Percentiles rank a stretch among this genome's conserved stretches.
Evolutionary conservation across 1,284 basidiomycete genomes (phyloP).

Genomic region (Fistulinella staudtii): DNA sequence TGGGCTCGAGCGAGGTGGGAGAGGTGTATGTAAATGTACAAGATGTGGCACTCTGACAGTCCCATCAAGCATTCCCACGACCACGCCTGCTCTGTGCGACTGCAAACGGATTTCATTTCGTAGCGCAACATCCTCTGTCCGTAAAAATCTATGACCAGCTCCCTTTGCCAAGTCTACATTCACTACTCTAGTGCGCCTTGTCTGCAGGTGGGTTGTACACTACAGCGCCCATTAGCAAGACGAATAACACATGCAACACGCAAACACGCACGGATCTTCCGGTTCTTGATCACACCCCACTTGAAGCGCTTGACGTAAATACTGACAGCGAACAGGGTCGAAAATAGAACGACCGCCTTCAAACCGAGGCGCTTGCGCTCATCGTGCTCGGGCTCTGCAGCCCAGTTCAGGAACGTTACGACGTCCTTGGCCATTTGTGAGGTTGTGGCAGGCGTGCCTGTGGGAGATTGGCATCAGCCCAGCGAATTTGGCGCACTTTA

Average conservation of each 20-base stretch:
- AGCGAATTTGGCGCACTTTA: neutral
- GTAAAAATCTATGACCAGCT: conserved; percentile 24
- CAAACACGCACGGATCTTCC: conserved; percentile 74
- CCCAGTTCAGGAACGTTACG: conserved; percentile 91
- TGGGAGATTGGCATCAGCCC: conserved; percentile 5
- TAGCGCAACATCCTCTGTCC: conserved; percentile 18
- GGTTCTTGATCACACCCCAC: conserved; percentile 88
- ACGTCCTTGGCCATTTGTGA: conserved; percentile 99
- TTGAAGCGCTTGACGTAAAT: conserved; percentile 95
- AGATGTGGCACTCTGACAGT: too few relatives aligned
- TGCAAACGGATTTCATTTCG: conserved; percentile 20
- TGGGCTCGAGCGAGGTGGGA: neutral
- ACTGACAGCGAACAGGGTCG: conserved; percentile 75
- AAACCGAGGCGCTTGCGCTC: conserved; percentile 95
- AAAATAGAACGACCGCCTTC: conserved; percentile 90
- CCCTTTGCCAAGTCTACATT: conserved; percentile 4
- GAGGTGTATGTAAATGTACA: conserved; percentile 9
- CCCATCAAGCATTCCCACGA: conserved; percentile 23
- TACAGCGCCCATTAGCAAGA: conserved; percentile 24
- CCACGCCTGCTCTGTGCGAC: neutral
- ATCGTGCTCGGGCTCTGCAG: conserved; percentile 97
- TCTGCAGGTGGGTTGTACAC: conserved; percentile 53
- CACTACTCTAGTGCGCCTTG: conserved; percentile 36
- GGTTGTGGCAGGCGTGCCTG: conserved; percentile 93
- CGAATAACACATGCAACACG: neutral